Evolutionary conservation across 2,329 filamentous ascomycete species (phyloP), one percentile per base, ranked within the genome.

Genomic region (Pezicula neosporulosa): DNA sequence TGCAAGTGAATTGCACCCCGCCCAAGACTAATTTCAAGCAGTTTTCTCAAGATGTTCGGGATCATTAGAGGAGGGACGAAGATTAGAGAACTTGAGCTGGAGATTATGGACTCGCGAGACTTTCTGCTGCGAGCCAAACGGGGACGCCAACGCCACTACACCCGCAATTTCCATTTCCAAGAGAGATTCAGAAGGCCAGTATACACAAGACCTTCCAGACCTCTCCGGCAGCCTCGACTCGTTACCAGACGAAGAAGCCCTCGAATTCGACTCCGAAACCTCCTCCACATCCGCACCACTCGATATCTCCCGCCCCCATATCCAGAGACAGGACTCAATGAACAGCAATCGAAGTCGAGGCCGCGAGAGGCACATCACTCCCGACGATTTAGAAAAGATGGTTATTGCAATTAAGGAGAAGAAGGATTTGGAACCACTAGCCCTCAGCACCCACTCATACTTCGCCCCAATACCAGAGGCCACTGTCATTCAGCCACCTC

Each of bases 21-120:
- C 9, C 35, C 13, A 33, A 30, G 39, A 35, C 30, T 37, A 47
- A 47, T 21, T 30, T 30, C 45, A 47, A 54, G 39, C 66, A 94
- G 91, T 97, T 54, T 97, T 97, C 68, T 93, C 91, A 47, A 90
- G 91, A 73, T 96, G 93, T 71, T 90, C 91, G 66, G 90, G 94
- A 66, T 94, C 92, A 48, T 87, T 97, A 68, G 90, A 96, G 68
- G 89, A 97, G 71, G 94, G 94, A 51, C 85, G 90, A 66, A 81
- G 94, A 65, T 77, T 97, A 67, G 94, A 97, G 70, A 97, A 99
- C 74, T 77, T 99, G 57, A 95, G 89, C 68, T 97, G 94, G 94
- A 80, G 94, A 63, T 75, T 97, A 55, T 97, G 92, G 93, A 95
- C 90, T 63, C 82, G 91, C 64, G 92, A 97, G 68, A 93, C 89